Evolutionary conservation across 345 rosid species (phyloP).

Genomic region (Hypericum androsaemum): DNA sequence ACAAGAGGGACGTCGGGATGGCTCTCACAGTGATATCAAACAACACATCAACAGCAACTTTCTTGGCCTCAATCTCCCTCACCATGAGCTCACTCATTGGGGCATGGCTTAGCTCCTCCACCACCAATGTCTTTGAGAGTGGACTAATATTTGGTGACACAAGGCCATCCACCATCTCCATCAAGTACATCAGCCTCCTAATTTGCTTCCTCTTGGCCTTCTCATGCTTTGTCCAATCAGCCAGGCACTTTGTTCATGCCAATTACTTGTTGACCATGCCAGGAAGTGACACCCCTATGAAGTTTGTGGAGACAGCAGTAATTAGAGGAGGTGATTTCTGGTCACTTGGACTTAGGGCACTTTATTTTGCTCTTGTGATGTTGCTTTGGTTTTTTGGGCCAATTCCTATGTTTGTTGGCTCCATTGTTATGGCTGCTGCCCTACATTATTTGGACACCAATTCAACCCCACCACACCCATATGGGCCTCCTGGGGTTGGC

Average conservation of each 20-base stretch:
- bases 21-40: conserved; percentile 43
- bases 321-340: conserved; percentile 67
- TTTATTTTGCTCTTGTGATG: conserved; percentile 56
- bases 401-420: conserved; percentile 55
- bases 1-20: conserved; percentile 14
- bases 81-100: conserved; percentile 71
- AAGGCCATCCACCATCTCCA: conserved; percentile 36
- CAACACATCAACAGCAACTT: conserved; percentile 55
- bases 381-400: conserved; percentile 83
- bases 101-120: conserved; percentile 61
- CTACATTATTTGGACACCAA: conserved; percentile 44
- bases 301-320: conserved; percentile 29
- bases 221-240: conserved; percentile 60
- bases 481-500: conserved; percentile 15
- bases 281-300: conserved; percentile 26
- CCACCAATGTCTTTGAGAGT: conserved; percentile 28
- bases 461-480: conserved; percentile 35
- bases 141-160: conserved; percentile 49
- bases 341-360: conserved; percentile 60
- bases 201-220: conserved; percentile 56
- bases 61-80: conserved; percentile 45
- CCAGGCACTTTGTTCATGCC: conserved; percentile 51
- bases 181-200: conserved; percentile 57
- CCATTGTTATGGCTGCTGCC: conserved; percentile 34
- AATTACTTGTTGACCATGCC: conserved; percentile 57